Conservation (phyloP, 768 basidiomycete genomes). For the Saitozyma sp. region DNA sequence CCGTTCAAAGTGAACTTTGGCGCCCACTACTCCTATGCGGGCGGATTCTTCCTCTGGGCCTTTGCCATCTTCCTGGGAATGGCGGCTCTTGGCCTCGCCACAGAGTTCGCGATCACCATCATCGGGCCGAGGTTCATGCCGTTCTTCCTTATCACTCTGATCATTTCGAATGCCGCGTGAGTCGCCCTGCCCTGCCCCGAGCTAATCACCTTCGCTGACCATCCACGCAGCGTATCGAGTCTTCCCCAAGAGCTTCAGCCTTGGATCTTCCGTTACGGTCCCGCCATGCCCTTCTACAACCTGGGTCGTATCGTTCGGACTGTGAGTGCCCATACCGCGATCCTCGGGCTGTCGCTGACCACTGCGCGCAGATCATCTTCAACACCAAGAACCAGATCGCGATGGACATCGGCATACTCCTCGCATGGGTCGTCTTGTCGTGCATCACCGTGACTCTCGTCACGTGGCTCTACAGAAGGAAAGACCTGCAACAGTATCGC, state of each 20-base stretch:
- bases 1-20: conserved; percentile 56
- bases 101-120: conserved; percentile 52
- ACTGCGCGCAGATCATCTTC: conserved; percentile 42
- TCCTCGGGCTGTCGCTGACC: too few relatives aligned
- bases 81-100: conserved; percentile 49
- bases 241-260: conserved; percentile 50
- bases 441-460: conserved; percentile 41
- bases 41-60: conserved; percentile 54
- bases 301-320: conserved; percentile 40
- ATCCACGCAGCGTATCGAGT: conserved; percentile 27
- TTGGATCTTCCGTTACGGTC: conserved; percentile 49
- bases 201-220: too few relatives aligned
- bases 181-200: background rate
- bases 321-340: conserved; percentile 11
- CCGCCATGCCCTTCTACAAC: conserved; percentile 52
- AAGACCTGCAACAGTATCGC: conserved; percentile 27
- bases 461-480: conserved; percentile 40
- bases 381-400: conserved; percentile 51
- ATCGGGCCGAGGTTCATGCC: conserved; percentile 52
- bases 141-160: conserved; percentile 50
- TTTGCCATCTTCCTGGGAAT: conserved; percentile 50
- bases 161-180: conserved; percentile 46
- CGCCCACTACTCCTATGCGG: conserved; percentile 51
- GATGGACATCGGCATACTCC: conserved; percentile 44
- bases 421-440: conserved; percentile 47